Base-by-base conservation (phyloP, 2,329 filamentous ascomycete species). In the Exserohilum rostratum region DNA sequence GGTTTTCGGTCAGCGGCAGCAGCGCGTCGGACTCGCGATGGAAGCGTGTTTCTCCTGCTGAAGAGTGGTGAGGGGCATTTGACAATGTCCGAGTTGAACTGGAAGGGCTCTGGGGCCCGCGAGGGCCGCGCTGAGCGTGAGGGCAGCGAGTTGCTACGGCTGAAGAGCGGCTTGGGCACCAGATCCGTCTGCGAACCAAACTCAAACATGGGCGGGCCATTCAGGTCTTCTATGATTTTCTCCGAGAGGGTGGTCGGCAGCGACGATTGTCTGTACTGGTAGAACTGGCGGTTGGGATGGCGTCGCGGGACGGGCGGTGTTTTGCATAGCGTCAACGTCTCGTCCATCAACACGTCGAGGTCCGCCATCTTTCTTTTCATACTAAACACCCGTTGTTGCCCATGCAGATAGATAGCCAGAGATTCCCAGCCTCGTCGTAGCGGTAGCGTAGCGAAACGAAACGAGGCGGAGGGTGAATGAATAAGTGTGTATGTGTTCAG, bases 81-180 rank as follows among this genome's bases (percentile, higher is more conserved):
- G 18, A 48, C 46, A 37, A 65, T 51, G 39, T 66, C 59, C 30
- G 62, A 54, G 54, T 37, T 35, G 25, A 66, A 64, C 39, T 60
- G 61, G 25, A 67, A 52, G 5, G 57, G 40, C 29, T 58, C 55
- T 13, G 65, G 55, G 15, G 60, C 61, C 13, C 43, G 18, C 2
- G 17, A n/a, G 12, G 43, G 43, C 13, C 43, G 43, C 30, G 29
- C 15, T 22, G 43, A 34, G 47, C 47, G 39, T 15, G 66, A 60
- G 13, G 62, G 64, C 12, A 59, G 40, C 12, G 57, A 53, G 40
- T 46, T 64, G 38, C 53, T 53, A 33, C 55, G 64, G 58, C 60
- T 67, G 62, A 69, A 72, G 3, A 72, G 59, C 12, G 70, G 69
- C 25, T 54, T 57, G 10, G 70, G 70, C 3, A 67, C 44, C 11